Evolutionary conservation across 371 early-diverging fungal genomes (phyloP).

Genomic region (Syncephalastrum contaminatum): DNA sequence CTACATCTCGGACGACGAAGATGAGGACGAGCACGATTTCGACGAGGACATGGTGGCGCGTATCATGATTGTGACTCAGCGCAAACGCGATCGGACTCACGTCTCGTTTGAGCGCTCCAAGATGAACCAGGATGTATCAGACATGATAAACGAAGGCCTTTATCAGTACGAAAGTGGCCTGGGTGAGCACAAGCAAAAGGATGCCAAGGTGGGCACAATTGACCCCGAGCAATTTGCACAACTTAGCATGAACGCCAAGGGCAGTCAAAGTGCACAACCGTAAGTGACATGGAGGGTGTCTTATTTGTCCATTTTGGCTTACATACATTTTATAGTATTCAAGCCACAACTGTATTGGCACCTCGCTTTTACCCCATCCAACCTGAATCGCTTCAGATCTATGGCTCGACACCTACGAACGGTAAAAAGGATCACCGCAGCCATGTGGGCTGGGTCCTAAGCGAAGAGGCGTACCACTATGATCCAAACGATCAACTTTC

Average conservation of each 20-base stretch:
- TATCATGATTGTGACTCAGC: slow-evolving; percentile 91
- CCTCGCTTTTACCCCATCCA: slow-evolving; percentile 68
- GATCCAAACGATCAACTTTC: slow-evolving; percentile 46
- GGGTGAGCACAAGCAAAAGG: slow-evolving; percentile 1
- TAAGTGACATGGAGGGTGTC: too few species aligned
- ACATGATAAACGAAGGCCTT: slow-evolving; percentile 95
- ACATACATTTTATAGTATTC: not conserved
- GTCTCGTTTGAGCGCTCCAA: slow-evolving; percentile 78
- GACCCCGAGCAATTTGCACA: slow-evolving; percentile 66
- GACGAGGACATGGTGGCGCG: slow-evolving; percentile 88
- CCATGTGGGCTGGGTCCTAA: slow-evolving; percentile 89
- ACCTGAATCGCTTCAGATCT: slow-evolving; percentile 51
- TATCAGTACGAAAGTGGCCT: slow-evolving; percentile 85
- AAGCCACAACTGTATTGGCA: slow-evolving; percentile 10
- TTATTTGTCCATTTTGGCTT: too few species aligned
- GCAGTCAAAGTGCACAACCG: slow-evolving; percentile 17
- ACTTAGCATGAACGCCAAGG: slow-evolving; percentile 28
- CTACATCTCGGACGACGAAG: slow-evolving; percentile 67
- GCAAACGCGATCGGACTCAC: slow-evolving; percentile 72
- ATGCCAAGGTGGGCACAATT: slow-evolving; percentile 67
- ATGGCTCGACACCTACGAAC: slow-evolving; percentile 32
- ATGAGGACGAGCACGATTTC: slow-evolving; percentile 63
- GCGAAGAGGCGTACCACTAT: slow-evolving; percentile 51
- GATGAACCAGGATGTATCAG: slow-evolving; percentile 83
- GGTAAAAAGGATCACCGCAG: slow-evolving; percentile 65